These are phyloP conservation scores for Leccinum fallax DNA, from an alignment of 1,284 basidiomycete genomes.

Conservation along the genomic window DNA sequence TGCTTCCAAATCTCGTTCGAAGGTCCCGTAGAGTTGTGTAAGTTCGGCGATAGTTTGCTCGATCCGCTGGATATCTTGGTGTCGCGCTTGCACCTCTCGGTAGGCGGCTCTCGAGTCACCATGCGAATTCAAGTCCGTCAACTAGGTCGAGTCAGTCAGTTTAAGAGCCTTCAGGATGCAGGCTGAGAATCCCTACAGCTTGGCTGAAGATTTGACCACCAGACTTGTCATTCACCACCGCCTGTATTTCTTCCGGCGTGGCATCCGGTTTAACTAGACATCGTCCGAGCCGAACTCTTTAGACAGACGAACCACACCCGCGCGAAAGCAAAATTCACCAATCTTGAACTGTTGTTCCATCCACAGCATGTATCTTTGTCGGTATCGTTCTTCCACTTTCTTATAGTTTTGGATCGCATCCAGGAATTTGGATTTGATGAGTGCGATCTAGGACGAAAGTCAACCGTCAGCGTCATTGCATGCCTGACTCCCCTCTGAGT, in stretches of 20 bases:
- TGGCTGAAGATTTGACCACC: slow-evolving; percentile 93
- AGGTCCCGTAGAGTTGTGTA: slow-evolving; percentile 90
- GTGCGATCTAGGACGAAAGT: neutral
- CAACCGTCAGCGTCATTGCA: neutral
- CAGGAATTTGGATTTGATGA: neutral
- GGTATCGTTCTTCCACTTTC: neutral
- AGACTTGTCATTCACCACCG: slow-evolving; percentile 87
- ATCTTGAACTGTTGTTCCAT: neutral
- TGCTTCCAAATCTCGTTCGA: slow-evolving; percentile 79
- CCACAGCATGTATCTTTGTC: slow-evolving; percentile 40
- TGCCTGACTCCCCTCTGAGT: neutral
- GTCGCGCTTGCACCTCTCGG: slow-evolving; percentile 93
- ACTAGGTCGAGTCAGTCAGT: slow-evolving; percentile 43
- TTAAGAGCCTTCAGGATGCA: neutral
- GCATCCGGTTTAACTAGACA: slow-evolving; percentile 91
- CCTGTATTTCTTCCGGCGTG: slow-evolving; percentile 86
- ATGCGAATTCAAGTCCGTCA: slow-evolving; percentile 89
- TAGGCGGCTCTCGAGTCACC: slow-evolving; percentile 90
- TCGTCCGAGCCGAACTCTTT: neutral
- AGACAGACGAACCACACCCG: neutral
- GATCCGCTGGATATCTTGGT: slow-evolving; percentile 94
- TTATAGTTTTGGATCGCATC: neutral
- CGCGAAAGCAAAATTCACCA: slow-evolving; percentile 35
- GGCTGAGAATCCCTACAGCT: slow-evolving; percentile 61
- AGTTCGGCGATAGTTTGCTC: slow-evolving; percentile 92